phyloP scores from a whole-genome alignment of 345 rosid species.

The Linum tenue region DNA sequence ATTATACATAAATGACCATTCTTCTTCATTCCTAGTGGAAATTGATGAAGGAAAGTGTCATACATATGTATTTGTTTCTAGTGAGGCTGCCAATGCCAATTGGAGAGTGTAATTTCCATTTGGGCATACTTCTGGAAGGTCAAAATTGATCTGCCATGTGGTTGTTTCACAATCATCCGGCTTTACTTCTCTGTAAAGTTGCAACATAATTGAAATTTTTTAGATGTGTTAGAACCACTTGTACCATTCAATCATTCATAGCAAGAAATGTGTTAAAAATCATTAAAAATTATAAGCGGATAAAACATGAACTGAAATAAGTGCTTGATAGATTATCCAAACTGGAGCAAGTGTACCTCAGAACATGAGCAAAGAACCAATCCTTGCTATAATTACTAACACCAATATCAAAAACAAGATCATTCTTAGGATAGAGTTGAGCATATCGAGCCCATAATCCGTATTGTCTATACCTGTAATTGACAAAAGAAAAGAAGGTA shows the following conservation, averaged over 20 bases:
- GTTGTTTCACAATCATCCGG: conserved; percentile 26
- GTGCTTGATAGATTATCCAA: too few relatives aligned
- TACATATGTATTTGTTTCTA: conserved; percentile 18
- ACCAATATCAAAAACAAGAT: conserved; percentile 43
- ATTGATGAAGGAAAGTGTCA: too few relatives aligned
- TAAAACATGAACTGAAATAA: background rate
- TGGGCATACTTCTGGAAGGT: conserved; percentile 20
- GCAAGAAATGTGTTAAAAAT: background rate
- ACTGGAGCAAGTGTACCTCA: conserved; percentile 26
- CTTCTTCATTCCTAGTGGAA: background rate
- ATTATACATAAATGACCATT: background rate
- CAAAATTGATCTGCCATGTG: conserved; percentile 60
- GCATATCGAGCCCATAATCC: conserved; percentile 65
- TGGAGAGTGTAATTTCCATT: conserved; percentile 47
- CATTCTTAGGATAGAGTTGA: conserved; percentile 38
- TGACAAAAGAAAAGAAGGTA: background rate
- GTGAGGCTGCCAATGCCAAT: conserved; percentile 66
- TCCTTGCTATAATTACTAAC: conserved; percentile 33
- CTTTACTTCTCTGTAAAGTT: conserved; percentile 27
- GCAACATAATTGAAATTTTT: background rate
- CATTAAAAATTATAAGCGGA: background rate
- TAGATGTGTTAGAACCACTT: background rate
- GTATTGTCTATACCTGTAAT: conserved; percentile 60
- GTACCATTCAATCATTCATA: background rate
- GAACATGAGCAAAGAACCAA: conserved; percentile 82